These are phyloP conservation scores for Pichia heedii DNA, from an alignment of 805 yeast species.

Conservation along the genomic window DNA sequence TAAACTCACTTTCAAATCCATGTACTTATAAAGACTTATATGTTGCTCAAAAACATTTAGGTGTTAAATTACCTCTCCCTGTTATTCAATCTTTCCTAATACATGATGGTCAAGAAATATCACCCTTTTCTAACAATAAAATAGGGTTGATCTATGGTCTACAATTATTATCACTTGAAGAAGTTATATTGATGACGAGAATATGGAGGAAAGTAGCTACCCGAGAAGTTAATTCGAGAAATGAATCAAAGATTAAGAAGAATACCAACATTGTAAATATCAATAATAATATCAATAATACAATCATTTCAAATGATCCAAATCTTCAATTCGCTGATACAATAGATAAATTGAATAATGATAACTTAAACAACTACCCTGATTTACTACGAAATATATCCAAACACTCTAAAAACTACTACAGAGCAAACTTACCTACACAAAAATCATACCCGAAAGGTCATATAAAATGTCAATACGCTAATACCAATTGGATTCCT, in stretches of 20 bases:
- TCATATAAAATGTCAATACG: constrained; percentile 57
- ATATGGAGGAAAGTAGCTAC: constrained; percentile 68
- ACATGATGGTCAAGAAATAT: constrained; percentile 82
- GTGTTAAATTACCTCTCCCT: constrained; percentile 60
- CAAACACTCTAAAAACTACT: constrained; percentile 19
- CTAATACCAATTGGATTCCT: constrained; percentile 85
- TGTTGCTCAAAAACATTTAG: constrained; percentile 73
- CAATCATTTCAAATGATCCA: constrained; percentile 11
- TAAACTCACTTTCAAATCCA: constrained; percentile 29
- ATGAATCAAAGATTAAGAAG: neutral
- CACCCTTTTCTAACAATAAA: constrained; percentile 56
- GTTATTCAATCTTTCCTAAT: constrained; percentile 61
- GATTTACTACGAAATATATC: constrained; percentile 22
- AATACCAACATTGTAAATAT: neutral
- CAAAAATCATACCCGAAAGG: constrained; percentile 69
- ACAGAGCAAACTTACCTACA: constrained; percentile 35
- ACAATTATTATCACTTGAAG: constrained; percentile 67
- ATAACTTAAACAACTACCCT: constrained; percentile 15
- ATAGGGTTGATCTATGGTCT: constrained; percentile 71
- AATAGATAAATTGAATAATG: constrained; percentile 10
- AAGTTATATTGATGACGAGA: constrained; percentile 66
- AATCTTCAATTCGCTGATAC: constrained; percentile 14
- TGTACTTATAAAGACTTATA: constrained; percentile 66
- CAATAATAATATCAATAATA: neutral
- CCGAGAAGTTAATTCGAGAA: constrained; percentile 4